Base-by-base conservation (phyloP, 1,284 basidiomycete species). In the Rhizopogon parksii region DNA sequence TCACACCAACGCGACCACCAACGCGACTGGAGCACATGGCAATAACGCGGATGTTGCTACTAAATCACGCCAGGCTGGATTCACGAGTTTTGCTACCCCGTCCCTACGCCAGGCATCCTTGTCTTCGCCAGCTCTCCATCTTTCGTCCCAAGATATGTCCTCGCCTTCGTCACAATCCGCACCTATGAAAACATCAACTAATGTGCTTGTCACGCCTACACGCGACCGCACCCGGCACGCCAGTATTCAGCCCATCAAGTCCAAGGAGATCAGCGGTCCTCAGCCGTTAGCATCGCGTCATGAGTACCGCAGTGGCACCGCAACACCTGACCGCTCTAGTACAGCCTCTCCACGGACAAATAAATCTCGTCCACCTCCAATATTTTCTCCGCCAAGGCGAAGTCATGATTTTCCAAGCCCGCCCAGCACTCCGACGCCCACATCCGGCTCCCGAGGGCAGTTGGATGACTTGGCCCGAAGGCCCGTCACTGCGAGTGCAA, bases 51-150 rank as follows among this genome's bases (percentile, higher is more conserved):
- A 66, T 46, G 59, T 66, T 48, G 62, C 64, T 55, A 66, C 68
- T 55, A 68, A 67, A 54, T 67, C 68, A 58, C 74, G 75, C 59
- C 67, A 70, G 54, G 76, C 77, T 51, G 82, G 79, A 49, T 73
- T 73, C 60, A 74, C 78, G 49, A 75, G 71, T 61, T 85, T 78
- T 69, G 68, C 75, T 57, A 74, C 79, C 46, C 85, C 84, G 47
- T 83, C 82, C 48, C 66, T 86, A 55, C 76, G 80, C 52, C 76
- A 77, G 56, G 85, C 77, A 48, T 85, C 85, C 47, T 75, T 83
- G 71, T 88, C 85, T 54, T 85, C 85, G 24, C 85, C 85, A 51
- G 74, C 80, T 25, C 66, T 88, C 49, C 80, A 82, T 59, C 71
- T 82, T 51, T 77, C 74, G 42, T 76, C 79, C 45, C 75, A 77